phyloP scores from a whole-genome alignment of 2,329 filamentous ascomycete genomes.

The Fusarium lateritium region DNA sequence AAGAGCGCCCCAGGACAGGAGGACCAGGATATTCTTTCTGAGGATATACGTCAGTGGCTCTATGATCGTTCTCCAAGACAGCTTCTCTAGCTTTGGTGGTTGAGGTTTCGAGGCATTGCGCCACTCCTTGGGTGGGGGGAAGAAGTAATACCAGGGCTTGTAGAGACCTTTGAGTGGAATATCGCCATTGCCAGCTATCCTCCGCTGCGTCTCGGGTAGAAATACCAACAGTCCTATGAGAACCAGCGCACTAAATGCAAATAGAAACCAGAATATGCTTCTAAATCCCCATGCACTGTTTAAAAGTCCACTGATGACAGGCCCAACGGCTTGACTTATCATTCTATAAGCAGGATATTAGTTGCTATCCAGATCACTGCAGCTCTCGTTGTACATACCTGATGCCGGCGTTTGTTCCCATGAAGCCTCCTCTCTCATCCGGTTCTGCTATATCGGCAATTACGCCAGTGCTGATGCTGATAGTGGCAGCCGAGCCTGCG shows the following conservation, averaged over 20 bases:
- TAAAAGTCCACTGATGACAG: constrained; percentile 53
- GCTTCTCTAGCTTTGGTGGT: neutral
- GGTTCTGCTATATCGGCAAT: constrained; percentile 44
- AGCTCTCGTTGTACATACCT: neutral
- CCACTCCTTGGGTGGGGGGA: neutral
- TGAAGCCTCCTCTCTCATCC: constrained; percentile 40
- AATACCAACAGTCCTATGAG: constrained; percentile 10
- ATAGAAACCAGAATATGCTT: constrained; percentile 52
- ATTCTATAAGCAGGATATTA: constrained; percentile 12
- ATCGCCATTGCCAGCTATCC: neutral
- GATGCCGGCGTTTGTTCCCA: constrained; percentile 34
- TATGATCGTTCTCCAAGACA: neutral
- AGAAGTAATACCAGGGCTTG: constrained; percentile 7
- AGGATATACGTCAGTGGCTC: constrained; percentile 10
- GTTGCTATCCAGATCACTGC: neutral
- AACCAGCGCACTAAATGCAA: constrained; percentile 39
- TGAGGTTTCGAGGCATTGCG: neutral
- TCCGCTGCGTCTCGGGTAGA: constrained; percentile 4
- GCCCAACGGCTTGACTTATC: constrained; percentile 50
- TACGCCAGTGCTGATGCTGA: constrained; percentile 45
- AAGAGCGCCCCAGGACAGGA: constrained; percentile 58
- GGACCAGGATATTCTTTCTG: constrained; percentile 61
- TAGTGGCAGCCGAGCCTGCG: constrained; percentile 40
- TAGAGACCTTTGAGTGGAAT: neutral
- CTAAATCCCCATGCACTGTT: constrained; percentile 49